These are phyloP conservation scores for Diaporthe capsici DNA, from an alignment of 2,329 filamentous ascomycete genomes.

Conservation along the genomic window DNA sequence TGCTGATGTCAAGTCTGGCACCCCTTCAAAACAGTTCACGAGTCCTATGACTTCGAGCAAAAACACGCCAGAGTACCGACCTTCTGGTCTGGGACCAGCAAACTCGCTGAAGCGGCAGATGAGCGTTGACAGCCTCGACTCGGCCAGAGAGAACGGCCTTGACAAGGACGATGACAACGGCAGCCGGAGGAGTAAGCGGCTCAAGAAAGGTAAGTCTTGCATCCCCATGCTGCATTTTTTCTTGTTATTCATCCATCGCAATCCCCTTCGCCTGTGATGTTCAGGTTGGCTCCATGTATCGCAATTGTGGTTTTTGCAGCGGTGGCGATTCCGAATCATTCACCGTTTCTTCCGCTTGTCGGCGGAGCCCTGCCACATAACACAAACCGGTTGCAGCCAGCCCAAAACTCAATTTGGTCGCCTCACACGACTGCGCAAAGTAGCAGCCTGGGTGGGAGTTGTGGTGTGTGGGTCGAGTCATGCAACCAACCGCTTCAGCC, in stretches of 20 bases:
- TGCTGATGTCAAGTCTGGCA: slow-evolving; percentile 68
- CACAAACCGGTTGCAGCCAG: slow-evolving; percentile 9
- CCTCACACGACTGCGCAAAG: slow-evolving; percentile 5
- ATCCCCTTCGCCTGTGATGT: slow-evolving; percentile 10
- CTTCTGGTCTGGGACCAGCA: slow-evolving; percentile 67
- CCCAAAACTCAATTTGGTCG: slow-evolving; percentile 17
- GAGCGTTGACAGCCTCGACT: slow-evolving; percentile 70
- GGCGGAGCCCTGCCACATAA: slow-evolving; percentile 13
- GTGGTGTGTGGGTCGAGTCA: slow-evolving; percentile 38
- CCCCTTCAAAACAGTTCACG: slow-evolving; percentile 72
- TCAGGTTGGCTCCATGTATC: neutral
- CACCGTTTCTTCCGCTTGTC: slow-evolving; percentile 15
- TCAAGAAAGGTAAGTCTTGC: slow-evolving; percentile 81
- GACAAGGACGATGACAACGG: slow-evolving; percentile 75
- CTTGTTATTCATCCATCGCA: neutral
- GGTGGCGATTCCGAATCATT: slow-evolving; percentile 33
- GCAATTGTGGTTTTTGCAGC: neutral
- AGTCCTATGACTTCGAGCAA: slow-evolving; percentile 75
- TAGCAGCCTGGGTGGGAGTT: neutral
- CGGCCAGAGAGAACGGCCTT: slow-evolving; percentile 59
- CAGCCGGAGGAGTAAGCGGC: slow-evolving; percentile 89
- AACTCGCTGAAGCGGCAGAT: slow-evolving; percentile 83
- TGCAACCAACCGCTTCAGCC: slow-evolving; percentile 38
- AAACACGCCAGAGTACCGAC: slow-evolving; percentile 74
- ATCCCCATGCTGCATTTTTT: neutral